A percentile compares a stretch with the other conserved stretches of the same genome.
phyloP scores from a whole-genome alignment of 1,139 yeast genomes.

The Candida sp. region DNA sequence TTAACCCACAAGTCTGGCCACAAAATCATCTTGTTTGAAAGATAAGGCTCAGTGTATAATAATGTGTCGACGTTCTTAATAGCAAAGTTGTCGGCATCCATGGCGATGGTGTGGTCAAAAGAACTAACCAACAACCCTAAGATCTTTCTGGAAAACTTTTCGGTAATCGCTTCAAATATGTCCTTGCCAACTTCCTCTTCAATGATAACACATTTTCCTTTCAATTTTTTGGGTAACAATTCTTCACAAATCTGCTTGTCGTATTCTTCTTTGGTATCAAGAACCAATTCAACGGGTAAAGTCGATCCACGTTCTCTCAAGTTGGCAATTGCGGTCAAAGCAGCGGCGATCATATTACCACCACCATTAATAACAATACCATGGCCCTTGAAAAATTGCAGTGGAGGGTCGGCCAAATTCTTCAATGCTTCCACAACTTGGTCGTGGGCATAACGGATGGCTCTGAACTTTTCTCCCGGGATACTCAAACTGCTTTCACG shows the following conservation, averaged over 20 bases:
- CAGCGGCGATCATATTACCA: constrained; percentile 30
- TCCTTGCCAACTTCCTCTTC: constrained; percentile 30
- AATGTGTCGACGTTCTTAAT: constrained; percentile 34
- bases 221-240: constrained; percentile 28
- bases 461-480: constrained; percentile 21
- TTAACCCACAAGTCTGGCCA: constrained; percentile 48
- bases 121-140: constrained; percentile 37
- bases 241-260: constrained; percentile 34
- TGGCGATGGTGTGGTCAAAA: constrained; percentile 36
- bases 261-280: constrained; percentile 28
- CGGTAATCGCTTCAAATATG: constrained; percentile 19
- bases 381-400: constrained; percentile 28
- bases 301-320: constrained; percentile 36
- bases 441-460: constrained; percentile 29
- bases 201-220: constrained; percentile 36
- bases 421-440: constrained; percentile 26
- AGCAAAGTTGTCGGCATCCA: constrained; percentile 43
- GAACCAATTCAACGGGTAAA: constrained; percentile 39
- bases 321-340: constrained; percentile 34
- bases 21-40: constrained; percentile 31
- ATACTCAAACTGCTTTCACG: constrained; percentile 14
- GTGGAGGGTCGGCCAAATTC: constrained; percentile 27
- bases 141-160: constrained; percentile 33
- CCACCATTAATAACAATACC: constrained; percentile 44
- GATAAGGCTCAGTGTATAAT: constrained; percentile 27